A percentile compares a stretch with the other conserved stretches of the same genome.
Evolutionary conservation across 2,329 filamentous ascomycete species (phyloP).

Genomic region (Aspergillus bombycis): DNA sequence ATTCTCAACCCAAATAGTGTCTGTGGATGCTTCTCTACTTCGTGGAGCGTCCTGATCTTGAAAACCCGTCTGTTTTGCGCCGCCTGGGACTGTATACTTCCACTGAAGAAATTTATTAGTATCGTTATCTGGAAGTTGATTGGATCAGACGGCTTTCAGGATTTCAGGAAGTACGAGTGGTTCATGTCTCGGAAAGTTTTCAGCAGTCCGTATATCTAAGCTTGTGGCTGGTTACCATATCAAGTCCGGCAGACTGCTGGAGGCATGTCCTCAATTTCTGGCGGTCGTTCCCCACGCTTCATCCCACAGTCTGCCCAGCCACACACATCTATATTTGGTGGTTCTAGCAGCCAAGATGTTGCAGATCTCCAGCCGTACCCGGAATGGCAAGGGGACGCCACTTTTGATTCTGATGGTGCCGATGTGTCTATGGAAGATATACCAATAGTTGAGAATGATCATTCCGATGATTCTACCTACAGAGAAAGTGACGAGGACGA

Average conservation of each 20-base stretch:
- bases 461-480: conserved; percentile 32
- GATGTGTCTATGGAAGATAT: conserved; percentile 27
- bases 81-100: background rate
- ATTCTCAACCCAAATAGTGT: background rate
- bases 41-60: background rate
- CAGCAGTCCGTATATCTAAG: background rate
- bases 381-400: conserved; percentile 7
- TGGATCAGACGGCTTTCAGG: background rate
- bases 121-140: background rate
- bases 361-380: conserved; percentile 16
- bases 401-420: conserved; percentile 20
- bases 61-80: background rate
- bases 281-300: conserved; percentile 25
- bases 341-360: conserved; percentile 27
- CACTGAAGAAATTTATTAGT: conserved; percentile 5
- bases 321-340: conserved; percentile 35
- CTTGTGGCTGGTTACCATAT: background rate
- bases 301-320: conserved; percentile 34
- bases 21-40: background rate
- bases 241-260: background rate
- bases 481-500: conserved; percentile 23
- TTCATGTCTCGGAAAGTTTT: background rate
- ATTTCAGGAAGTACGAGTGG: background rate
- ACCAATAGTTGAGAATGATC: conserved; percentile 22
- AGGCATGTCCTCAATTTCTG: conserved; percentile 35